phyloP scores from a whole-genome alignment of 75 land plant species.

The Gnetum montanum region DNA sequence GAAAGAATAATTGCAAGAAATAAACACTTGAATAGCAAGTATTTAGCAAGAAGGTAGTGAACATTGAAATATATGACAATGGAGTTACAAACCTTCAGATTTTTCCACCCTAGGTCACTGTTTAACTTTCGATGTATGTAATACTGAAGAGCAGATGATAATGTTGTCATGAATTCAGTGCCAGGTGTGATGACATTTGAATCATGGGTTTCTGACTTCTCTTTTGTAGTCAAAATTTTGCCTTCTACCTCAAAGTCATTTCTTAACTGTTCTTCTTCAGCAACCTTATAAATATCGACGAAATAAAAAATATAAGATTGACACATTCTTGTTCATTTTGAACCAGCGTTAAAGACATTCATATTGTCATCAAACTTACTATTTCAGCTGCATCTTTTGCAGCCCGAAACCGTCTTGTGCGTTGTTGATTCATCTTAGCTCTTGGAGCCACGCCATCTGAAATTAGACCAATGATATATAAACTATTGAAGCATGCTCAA shows the following conservation, averaged over 20 bases:
- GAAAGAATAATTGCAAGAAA: slow-evolving; percentile 16
- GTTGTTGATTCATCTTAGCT: slow-evolving; percentile 97
- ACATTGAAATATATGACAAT: slow-evolving; percentile 11
- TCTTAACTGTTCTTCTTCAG: slow-evolving; percentile 73
- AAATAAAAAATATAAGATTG: too few species aligned
- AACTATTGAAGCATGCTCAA: not conserved
- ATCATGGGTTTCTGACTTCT: slow-evolving; percentile 69
- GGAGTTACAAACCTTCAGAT: slow-evolving; percentile 40
- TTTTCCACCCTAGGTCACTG: slow-evolving; percentile 60
- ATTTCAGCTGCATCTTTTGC: slow-evolving; percentile 92
- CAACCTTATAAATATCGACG: slow-evolving; percentile 30
- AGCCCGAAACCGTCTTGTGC: slow-evolving; percentile 82
- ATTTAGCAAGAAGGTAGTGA: not conserved
- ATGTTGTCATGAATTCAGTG: slow-evolving; percentile 77
- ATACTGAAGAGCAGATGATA: slow-evolving; percentile 86
- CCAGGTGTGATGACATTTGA: slow-evolving; percentile 98
- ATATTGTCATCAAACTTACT: slow-evolving; percentile 37
- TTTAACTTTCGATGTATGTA: slow-evolving; percentile 71
- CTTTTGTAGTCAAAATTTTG: slow-evolving; percentile 25
- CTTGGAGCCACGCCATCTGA: slow-evolving; percentile 96
- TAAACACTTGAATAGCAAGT: slow-evolving; percentile 14
- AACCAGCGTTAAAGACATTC: not conserved
- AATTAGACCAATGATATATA: not conserved
- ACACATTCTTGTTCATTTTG: too few species aligned
- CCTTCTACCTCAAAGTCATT: slow-evolving; percentile 68